Percentiles rank a stretch among this genome's conserved stretches.
phyloP scores from a whole-genome alignment of 345 rosid genomes.

The Gossypium herbaceum region DNA sequence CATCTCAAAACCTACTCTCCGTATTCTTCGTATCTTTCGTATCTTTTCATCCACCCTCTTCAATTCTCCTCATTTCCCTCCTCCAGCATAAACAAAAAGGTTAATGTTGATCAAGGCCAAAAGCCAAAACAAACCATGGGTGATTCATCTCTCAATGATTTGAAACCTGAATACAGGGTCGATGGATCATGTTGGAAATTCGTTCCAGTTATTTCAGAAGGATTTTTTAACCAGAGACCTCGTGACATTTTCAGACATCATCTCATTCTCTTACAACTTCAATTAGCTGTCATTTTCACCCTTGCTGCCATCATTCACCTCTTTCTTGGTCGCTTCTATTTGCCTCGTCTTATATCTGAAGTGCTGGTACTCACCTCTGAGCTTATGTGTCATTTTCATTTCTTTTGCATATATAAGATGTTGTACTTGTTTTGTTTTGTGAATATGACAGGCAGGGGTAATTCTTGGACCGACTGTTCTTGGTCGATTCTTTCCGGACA shows the following conservation, averaged over 20 bases:
- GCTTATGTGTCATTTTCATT: not conserved
- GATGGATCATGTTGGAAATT: conserved; percentile 22
- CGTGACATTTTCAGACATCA: not conserved
- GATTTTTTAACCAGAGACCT: conserved; percentile 15
- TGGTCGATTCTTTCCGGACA: conserved; percentile 13
- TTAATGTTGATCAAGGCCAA: not conserved
- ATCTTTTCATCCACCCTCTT: not conserved
- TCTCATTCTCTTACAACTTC: not conserved
- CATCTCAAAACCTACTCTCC: not conserved
- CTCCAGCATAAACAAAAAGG: not conserved
- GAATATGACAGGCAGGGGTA: conserved; percentile 28
- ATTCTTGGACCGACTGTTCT: conserved; percentile 26
- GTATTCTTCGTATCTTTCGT: not conserved
- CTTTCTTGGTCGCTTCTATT: not conserved
- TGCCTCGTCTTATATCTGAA: conserved; percentile 9
- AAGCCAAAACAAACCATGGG: not conserved
- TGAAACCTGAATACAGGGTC: conserved; percentile 5
- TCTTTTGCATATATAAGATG: not conserved
- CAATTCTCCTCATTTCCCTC: not conserved
- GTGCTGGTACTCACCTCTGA: not conserved
- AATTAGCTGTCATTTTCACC: not conserved
- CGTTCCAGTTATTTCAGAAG: conserved; percentile 19
- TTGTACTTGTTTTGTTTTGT: not conserved
- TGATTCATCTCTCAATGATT: not conserved
- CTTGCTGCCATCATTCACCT: not conserved